These are phyloP conservation scores for Rhizopus sp. DNA, from an alignment of 371 early-diverging fungal species.

Conservation along the genomic window DNA sequence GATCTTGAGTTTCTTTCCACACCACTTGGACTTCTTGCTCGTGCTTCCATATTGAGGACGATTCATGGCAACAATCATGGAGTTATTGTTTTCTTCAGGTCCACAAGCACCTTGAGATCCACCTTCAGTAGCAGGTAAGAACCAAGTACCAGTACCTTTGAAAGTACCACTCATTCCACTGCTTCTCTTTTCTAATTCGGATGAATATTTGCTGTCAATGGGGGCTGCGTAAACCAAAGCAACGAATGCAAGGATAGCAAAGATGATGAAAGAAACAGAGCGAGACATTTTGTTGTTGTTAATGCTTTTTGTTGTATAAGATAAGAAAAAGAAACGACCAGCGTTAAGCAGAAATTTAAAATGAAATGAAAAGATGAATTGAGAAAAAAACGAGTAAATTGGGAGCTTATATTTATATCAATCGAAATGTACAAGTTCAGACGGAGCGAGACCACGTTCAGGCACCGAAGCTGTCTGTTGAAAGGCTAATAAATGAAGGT, in stretches of 20 bases:
- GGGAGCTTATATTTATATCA: too few species aligned
- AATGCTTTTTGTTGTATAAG: conserved; percentile 6
- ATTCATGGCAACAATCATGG: conserved; percentile 35
- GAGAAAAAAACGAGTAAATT: conserved; percentile 9
- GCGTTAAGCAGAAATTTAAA: conserved; percentile 15
- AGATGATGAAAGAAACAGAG: conserved; percentile 19
- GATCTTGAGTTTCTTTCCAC: conserved; percentile 17
- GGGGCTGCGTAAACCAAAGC: conserved; percentile 19
- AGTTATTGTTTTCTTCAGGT: conserved; percentile 23
- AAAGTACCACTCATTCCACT: too few species aligned
- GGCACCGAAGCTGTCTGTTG: too few species aligned
- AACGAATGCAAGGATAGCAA: conserved; percentile 16
- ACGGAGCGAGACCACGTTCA: too few species aligned
- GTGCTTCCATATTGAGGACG: conserved; percentile 11
- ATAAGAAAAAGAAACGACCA: conserved; percentile 21
- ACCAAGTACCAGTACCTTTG: conserved; percentile 26
- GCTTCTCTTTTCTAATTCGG: too few species aligned
- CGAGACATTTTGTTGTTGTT: conserved; percentile 19
- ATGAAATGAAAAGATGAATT: conserved; percentile 1
- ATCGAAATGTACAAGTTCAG: too few species aligned
- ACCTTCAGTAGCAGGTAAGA: conserved; percentile 35
- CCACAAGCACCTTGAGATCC: conserved; percentile 29
- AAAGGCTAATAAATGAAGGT: too few species aligned
- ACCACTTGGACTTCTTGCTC: not conserved
- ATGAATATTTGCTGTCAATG: conserved; percentile 4